A percentile compares a stretch with the other conserved stretches of the same genome.
Conservation (phyloP, 768 basidiomycete species). For the Auricularia sp. region DNA sequence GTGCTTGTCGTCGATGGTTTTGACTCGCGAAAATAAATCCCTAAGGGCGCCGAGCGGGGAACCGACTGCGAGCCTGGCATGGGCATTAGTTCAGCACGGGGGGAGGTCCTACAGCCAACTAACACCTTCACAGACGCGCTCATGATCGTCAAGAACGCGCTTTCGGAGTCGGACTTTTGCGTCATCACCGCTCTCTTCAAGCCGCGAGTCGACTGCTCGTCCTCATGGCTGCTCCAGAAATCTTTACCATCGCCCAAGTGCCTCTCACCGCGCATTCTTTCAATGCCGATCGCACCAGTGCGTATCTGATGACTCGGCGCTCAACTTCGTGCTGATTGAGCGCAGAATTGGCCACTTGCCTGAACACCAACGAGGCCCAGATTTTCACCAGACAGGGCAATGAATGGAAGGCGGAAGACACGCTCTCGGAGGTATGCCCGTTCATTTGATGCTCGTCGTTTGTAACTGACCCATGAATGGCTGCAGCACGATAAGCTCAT, state of each 20-base stretch:
- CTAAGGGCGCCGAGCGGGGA: conserved; percentile 65
- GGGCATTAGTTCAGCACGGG: no score
- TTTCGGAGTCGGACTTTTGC: background rate
- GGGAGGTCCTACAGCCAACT: no score
- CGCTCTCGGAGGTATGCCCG: conserved; percentile 67
- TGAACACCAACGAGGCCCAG: conserved; percentile 83
- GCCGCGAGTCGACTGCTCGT: conserved; percentile 42
- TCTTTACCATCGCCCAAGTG: conserved; percentile 66
- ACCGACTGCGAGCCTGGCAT: conserved; percentile 61
- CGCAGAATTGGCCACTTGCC: conserved; percentile 80
- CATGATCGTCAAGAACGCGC: no score
- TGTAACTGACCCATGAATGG: background rate
- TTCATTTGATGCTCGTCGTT: background rate
- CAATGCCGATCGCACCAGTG: conserved; percentile 79
- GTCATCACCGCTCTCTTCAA: background rate
- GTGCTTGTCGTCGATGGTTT: conserved; percentile 79
- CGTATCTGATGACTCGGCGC: conserved; percentile 23
- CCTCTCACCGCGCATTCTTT: conserved; percentile 89
- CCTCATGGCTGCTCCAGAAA: conserved; percentile 76
- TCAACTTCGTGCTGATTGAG: conserved; percentile 4
- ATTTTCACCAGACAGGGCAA: conserved; percentile 60
- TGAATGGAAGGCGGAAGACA: conserved; percentile 65
- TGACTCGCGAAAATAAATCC: conserved; percentile 72
- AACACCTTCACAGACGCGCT: no score
- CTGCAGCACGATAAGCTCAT: conserved; percentile 91